Conservation (phyloP, 345 rosid genomes). For the Gossypium sturtianum region DNA sequence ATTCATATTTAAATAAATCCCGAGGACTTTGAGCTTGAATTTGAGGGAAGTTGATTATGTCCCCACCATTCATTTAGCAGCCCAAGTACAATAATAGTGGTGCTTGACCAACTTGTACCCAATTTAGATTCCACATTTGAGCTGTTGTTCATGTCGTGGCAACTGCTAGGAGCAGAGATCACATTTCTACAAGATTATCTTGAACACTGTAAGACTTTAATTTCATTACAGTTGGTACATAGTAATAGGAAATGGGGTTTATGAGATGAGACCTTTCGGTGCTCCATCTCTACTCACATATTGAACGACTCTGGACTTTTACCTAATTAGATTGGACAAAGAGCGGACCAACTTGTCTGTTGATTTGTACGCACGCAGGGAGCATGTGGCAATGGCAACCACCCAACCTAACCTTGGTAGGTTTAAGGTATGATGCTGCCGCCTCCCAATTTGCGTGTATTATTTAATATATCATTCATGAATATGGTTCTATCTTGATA, state of each 20-base stretch:
- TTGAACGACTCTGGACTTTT: too few species aligned
- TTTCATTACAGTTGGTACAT: background rate
- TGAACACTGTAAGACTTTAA: background rate
- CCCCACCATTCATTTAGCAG: background rate
- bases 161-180: background rate
- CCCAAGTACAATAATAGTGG: background rate
- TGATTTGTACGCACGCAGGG: too few species aligned
- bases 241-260: too few species aligned
- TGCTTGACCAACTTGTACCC: background rate
- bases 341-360: too few species aligned
- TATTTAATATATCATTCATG: background rate
- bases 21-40: background rate
- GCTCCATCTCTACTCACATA: too few species aligned
- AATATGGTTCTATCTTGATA: too few species aligned
- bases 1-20: background rate
- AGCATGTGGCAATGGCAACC: too few species aligned
- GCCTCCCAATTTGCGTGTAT: background rate
- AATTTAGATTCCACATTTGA: background rate
- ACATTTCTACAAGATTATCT: too few species aligned
- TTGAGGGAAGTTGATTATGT: background rate
- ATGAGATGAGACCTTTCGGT: too few species aligned
- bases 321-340: too few species aligned
- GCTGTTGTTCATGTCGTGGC: background rate
- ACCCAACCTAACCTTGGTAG: background rate
- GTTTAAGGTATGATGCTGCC: background rate